Base-by-base conservation (phyloP, 352 stramenopile species). In the Pythium sp. region DNA sequence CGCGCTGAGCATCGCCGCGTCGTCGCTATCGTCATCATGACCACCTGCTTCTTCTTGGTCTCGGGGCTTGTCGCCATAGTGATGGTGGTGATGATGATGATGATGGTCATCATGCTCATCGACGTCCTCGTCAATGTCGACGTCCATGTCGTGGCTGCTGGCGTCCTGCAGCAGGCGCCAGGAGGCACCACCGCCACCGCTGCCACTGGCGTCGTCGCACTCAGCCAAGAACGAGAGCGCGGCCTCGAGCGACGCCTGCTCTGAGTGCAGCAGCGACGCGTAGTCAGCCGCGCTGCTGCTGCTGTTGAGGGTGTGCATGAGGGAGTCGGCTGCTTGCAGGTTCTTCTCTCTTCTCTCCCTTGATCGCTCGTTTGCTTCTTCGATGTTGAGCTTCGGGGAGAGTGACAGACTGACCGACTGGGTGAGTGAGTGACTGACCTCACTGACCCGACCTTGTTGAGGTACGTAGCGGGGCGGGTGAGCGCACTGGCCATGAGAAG, bases 151-250 rank as follows among this genome's bases (percentile, higher is more conserved):
- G 20, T 74, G 67, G 30, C 75, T 65, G 56, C 73, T 72, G 18
- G 69, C 77, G 28, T 73, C 71, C 22, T 79, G 65, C 59, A 80
- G 67, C 43, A 82, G 58, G 9, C 76, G 76, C 61, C 73, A 82
- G 64, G 79, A 74, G 8, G 63, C 54, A 26, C 71, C 73, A 5
- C 61, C 66, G 69, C 75, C 69, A 47, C 73, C 75, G 28, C 67
- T 63, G 53, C 71, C 65, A 47, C 72, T 74, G 47, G 73, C 64
- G 63, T 67, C 75, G 30, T 79, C 71, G 67, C 71, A 77, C 32
- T 82, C 73, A 5, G 69, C 70, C 41, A 85, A 64, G 55, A 85
- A 62, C n/a, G 71, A 68, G 57, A 85, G 72, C 30, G 76, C 75
- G 53, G 81, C 75, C 51, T 85, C 68, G 46, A 73, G 75, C 70